These are phyloP conservation scores for Tricholoma saponaceum DNA, from an alignment of 768 basidiomycete species.

Conservation along the genomic window DNA sequence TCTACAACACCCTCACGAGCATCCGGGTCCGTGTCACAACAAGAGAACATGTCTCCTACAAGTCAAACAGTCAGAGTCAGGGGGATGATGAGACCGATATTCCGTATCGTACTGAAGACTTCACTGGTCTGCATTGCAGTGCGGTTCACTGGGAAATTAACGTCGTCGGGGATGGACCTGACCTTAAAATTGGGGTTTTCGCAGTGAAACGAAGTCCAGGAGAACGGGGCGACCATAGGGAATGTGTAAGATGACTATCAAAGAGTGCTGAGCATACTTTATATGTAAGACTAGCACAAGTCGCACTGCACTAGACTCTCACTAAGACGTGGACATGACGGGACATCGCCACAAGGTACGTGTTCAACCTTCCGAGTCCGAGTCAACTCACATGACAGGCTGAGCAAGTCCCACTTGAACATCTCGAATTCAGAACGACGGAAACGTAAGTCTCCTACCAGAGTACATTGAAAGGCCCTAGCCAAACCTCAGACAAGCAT, in stretches of 20 bases:
- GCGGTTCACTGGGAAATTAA: slow-evolving; percentile 46
- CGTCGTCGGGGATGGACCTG: slow-evolving; percentile 47
- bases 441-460: slow-evolving; percentile 25
- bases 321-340: background rate
- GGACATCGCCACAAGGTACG: background rate
- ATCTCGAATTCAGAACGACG: slow-evolving; percentile 12
- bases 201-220: slow-evolving; percentile 39
- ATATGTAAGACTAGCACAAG: background rate
- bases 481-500: slow-evolving; percentile 22
- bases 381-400: slow-evolving; percentile 6
- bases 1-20: slow-evolving; percentile 37
- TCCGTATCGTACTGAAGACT: slow-evolving; percentile 52
- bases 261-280: background rate
- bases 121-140: slow-evolving; percentile 49
- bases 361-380: background rate
- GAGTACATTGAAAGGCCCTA: slow-evolving; percentile 33
- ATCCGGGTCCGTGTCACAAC: slow-evolving; percentile 37
- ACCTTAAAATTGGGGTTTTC: slow-evolving; percentile 53
- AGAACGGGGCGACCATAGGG: slow-evolving; percentile 12
- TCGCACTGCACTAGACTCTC: background rate
- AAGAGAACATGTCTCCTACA: slow-evolving; percentile 66
- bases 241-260: background rate
- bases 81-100: slow-evolving; percentile 1
- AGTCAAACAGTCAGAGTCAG: slow-evolving; percentile 10
- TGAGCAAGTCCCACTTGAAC: background rate